Conservation (phyloP, 768 basidiomycete genomes). For the Piloderma croceum region DNA sequence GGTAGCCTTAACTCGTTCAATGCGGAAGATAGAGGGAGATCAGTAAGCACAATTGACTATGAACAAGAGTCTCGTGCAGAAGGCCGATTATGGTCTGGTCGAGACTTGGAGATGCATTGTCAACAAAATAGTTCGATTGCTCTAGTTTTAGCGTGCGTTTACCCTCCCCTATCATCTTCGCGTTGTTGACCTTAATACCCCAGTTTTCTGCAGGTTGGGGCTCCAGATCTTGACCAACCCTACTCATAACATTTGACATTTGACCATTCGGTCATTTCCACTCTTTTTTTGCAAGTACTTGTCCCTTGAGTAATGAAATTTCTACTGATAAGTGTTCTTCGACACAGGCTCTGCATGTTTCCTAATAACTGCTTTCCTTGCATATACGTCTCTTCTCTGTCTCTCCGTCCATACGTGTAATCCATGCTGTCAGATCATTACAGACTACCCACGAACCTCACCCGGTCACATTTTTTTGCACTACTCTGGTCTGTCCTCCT, state of each 20-base stretch:
- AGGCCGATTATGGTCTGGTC: constrained; percentile 66
- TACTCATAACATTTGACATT: constrained; percentile 10
- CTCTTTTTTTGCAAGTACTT: not conserved
- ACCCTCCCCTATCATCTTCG: no score
- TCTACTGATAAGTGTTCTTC: not conserved
- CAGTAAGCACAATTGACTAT: no score
- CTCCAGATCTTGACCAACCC: constrained; percentile 33
- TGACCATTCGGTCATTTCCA: constrained; percentile 4
- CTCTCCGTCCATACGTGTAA: no score
- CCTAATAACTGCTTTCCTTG: not conserved
- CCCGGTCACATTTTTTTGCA: no score
- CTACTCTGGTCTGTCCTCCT: no score
- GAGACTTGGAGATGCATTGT: constrained; percentile 78
- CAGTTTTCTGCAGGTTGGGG: constrained; percentile 51
- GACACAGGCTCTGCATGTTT: constrained; percentile 2
- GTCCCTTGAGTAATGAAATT: not conserved
- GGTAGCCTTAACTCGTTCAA: constrained; percentile 20
- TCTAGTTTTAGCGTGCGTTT: constrained; percentile 63
- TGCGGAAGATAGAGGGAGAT: constrained; percentile 22
- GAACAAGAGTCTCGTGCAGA: constrained; percentile 33
- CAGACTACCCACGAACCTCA: no score
- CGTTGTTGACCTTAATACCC: no score
- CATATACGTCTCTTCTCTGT: not conserved
- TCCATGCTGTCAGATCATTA: no score
- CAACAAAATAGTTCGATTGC: constrained; percentile 87